Evolutionary conservation across 495 filamentous ascomycete species (phyloP), one percentile per base, ranked within the genome.

Genomic region (Penicillium flavigenum): DNA sequence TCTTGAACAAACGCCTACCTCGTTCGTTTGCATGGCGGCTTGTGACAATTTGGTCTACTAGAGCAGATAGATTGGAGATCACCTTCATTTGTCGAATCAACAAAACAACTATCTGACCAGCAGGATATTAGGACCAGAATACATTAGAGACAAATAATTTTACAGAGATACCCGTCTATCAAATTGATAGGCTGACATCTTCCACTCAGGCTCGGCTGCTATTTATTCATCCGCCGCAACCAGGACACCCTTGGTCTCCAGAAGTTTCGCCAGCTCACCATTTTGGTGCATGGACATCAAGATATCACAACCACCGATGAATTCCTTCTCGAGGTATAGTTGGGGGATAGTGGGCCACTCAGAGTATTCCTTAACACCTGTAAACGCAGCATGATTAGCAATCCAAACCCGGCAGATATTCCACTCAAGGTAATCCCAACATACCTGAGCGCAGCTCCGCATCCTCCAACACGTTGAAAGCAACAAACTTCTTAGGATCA

Each of bases 261-360:
- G 76, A 69, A 98, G 63, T 75, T 93, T 95, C 2, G 92, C 89
- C 59, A 98, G 81, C 63, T 94, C 91, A 27, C 94, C 94, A 69
- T 89, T 95, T 76, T 97, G 91, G 77, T 98, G 94, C 94, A 98
- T 98, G 8, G 87, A 88, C 76, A 98, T 87, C 65, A 98, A 70
- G 55, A 98, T 98, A 76, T 98, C 95, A 69, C 94, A 98, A 2
- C 94, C 94, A 54, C 94, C 95, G 56, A 98, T 81, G 67, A 98
- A 98, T 69, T 98, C 91, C 73, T 93, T 93, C 50, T 94, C 83
- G 48, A 98, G 79, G 73, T 98, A 98, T 31, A 98, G 81, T 71
- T 98, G 94, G 1, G 94, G 94, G 70, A 98, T 98, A 22, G 94
- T 98, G 9, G 94, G 94, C 94, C 94, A 98, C 67, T 96, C 93